These are phyloP conservation scores for Rhodotorula sp. DNA, from an alignment of 1,284 basidiomycete genomes.

Conservation along the genomic window DNA sequence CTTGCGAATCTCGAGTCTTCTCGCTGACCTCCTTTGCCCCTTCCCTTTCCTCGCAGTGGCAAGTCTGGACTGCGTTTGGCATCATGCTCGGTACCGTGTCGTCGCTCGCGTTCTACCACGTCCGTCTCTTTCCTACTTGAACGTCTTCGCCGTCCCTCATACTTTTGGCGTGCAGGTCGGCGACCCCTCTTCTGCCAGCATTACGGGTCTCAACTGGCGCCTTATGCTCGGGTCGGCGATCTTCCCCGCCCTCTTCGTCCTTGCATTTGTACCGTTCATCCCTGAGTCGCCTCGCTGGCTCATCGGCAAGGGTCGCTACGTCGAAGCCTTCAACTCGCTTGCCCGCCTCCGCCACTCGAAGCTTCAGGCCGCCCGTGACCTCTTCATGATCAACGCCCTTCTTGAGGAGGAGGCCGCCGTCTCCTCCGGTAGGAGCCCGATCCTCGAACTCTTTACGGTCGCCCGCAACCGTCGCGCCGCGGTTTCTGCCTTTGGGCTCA, in stretches of 20 bases:
- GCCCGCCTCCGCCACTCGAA: constrained; percentile 64
- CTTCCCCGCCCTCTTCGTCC: constrained; percentile 51
- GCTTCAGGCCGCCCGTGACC: constrained; percentile 71
- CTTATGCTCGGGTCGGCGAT: constrained; percentile 56
- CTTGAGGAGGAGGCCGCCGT: constrained; percentile 66
- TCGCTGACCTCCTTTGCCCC: too few species aligned
- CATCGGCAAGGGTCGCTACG: constrained; percentile 57
- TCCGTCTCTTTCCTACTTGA: neutral
- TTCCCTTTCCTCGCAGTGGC: constrained; percentile 37
- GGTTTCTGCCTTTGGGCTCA: constrained; percentile 68
- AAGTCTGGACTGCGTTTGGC: constrained; percentile 53
- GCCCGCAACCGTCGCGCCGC: constrained; percentile 74
- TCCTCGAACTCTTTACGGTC: constrained; percentile 69
- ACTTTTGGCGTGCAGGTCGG: neutral
- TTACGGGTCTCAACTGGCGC: constrained; percentile 51
- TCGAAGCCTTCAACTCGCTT: constrained; percentile 66
- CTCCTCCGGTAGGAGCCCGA: constrained; percentile 54
- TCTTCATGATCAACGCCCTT: constrained; percentile 63
- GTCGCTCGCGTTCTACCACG: constrained; percentile 38
- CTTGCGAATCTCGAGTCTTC: too few species aligned
- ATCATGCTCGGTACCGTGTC: constrained; percentile 51
- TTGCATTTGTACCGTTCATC: constrained; percentile 23
- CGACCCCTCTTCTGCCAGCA: neutral
- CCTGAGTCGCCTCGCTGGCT: constrained; percentile 65
- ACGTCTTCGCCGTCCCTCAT: neutral